Evolutionary conservation across 164 flowering plant genomes (phyloP).

Genomic region (Brasenia schreberi): DNA sequence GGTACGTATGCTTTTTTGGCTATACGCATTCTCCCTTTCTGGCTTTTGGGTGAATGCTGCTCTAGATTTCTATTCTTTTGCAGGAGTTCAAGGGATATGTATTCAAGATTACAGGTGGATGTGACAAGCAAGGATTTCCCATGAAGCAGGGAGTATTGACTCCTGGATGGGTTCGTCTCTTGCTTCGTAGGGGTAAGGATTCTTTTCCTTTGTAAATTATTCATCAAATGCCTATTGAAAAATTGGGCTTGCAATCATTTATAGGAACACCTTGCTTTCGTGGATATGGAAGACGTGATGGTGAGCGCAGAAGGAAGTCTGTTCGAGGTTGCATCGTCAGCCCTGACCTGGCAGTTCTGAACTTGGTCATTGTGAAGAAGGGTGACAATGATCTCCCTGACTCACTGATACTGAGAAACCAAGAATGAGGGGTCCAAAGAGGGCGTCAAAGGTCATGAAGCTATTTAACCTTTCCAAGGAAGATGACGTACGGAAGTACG

Average conservation of each 20-base stretch:
- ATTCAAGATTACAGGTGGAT: constrained; percentile 43
- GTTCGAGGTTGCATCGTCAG: constrained; percentile 40
- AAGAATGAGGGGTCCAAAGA: constrained; percentile 43
- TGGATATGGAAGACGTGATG: constrained; percentile 37
- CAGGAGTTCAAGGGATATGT: constrained; percentile 45
- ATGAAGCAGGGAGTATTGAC: constrained; percentile 46
- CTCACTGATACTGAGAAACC: constrained; percentile 34
- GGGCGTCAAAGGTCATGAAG: constrained; percentile 37
- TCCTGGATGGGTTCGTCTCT: constrained; percentile 33
- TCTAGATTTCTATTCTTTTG: neutral
- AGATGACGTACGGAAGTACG: constrained; percentile 41
- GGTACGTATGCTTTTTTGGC: constrained; percentile 16
- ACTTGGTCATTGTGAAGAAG: constrained; percentile 38
- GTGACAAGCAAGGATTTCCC: constrained; percentile 41
- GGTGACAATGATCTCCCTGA: constrained; percentile 34
- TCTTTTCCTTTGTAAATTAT: too few species aligned
- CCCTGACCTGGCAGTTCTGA: constrained; percentile 34
- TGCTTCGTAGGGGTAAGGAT: constrained; percentile 27
- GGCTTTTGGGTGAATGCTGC: neutral
- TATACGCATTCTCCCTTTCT: neutral
- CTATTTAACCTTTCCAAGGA: constrained; percentile 34
- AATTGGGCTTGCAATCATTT: neutral
- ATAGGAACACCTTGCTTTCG: constrained; percentile 38
- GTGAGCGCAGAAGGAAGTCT: constrained; percentile 36
- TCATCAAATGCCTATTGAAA: neutral